Percentiles rank a stretch among this genome's conserved stretches.
phyloP scores from a whole-genome alignment of 345 rosid genomes.

The Populus tremula region DNA sequence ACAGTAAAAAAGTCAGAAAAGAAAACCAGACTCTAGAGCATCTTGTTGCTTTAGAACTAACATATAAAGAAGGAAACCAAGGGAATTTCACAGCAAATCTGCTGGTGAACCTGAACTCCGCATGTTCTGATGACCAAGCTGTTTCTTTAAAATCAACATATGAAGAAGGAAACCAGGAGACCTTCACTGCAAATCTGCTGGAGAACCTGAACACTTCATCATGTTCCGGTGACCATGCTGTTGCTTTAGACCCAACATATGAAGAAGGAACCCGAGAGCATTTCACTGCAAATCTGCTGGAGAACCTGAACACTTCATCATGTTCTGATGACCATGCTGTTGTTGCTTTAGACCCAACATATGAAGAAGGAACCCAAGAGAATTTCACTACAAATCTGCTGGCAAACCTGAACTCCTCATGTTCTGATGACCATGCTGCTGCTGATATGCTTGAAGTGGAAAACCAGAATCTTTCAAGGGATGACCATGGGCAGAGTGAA shows the following conservation, averaged over 20 bases:
- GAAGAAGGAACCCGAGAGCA: conserved; percentile 1
- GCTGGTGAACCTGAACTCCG: background rate
- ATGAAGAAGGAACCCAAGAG: background rate
- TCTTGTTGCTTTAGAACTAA: background rate
- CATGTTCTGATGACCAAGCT: background rate
- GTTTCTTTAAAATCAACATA: background rate
- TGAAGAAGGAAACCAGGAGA: conserved; percentile 12
- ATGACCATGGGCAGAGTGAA: conserved; percentile 21
- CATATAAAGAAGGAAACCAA: background rate
- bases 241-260: background rate
- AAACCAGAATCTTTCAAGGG: conserved; percentile 8
- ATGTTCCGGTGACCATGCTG: background rate
- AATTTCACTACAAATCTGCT: background rate
- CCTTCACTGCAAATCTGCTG: background rate
- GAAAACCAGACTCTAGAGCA: conserved; percentile 21
- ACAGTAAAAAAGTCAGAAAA: conserved; percentile 20
- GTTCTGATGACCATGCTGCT: background rate
- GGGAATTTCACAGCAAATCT: conserved; percentile 13
- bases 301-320: background rate
- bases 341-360: background rate
- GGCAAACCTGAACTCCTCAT: background rate
- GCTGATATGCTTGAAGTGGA: conserved; percentile 6
- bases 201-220: background rate
- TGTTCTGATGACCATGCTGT: background rate
- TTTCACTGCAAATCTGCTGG: background rate